Percentiles rank a stretch among this genome's conserved stretches.
Evolutionary conservation across 106 monocot species (phyloP).

Genomic region (Dendrobium catenatum): DNA sequence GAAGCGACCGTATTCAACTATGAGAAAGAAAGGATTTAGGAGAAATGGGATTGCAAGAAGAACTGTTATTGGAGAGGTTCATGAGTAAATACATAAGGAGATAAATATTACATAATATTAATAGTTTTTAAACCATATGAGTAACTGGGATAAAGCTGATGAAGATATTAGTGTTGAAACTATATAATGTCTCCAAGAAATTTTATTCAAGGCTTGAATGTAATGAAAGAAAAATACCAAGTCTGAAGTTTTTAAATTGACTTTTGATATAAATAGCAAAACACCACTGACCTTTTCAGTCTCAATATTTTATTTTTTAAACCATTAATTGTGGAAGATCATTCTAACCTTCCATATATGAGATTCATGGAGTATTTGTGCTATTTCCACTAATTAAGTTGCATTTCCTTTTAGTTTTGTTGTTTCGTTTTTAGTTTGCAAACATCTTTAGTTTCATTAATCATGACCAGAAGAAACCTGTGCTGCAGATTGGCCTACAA

Average conservation of each 20-base stretch:
- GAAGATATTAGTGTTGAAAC: too few relatives aligned
- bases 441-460: not conserved
- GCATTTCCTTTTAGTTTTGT: not conserved
- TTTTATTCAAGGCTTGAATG: too few relatives aligned
- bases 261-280: not conserved
- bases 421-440: not conserved
- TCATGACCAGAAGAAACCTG: not conserved
- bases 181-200: too few relatives aligned
- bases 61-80: not conserved
- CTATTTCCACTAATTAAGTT: not conserved
- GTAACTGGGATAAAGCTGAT: too few relatives aligned
- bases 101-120: too few relatives aligned
- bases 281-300: not conserved
- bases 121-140: too few relatives aligned
- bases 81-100: too few relatives aligned
- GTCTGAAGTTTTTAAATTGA: not conserved
- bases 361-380: not conserved
- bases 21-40: not conserved
- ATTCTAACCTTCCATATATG: not conserved
- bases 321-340: not conserved
- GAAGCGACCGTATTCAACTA: not conserved
- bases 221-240: too few relatives aligned
- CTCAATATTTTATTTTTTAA: not conserved
- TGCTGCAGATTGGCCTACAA: constrained; percentile 62
- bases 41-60: not conserved